Conservation (phyloP, 176 grass and related monocot genomes). For the Secale cereale region DNA sequence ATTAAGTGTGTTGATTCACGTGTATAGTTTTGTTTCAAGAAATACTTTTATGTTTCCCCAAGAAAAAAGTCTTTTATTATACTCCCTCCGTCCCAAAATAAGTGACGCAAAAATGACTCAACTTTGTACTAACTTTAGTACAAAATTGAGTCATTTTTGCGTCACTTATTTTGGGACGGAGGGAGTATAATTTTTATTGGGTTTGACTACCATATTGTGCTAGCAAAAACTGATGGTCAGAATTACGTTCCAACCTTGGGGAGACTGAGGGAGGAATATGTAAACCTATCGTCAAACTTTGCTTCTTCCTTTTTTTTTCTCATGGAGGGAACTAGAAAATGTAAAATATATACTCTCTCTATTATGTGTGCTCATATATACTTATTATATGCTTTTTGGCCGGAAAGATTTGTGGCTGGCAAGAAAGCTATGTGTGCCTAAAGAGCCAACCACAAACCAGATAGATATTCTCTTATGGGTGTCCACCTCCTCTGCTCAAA, state of each 20-base stretch:
- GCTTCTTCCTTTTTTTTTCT: not conserved
- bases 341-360: not conserved
- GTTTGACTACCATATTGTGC: not conserved
- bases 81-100: too few species aligned
- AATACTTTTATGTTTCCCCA: too few species aligned
- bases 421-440: not conserved
- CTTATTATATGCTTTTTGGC: not conserved
- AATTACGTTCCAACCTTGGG: not conserved
- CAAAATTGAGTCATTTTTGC: too few species aligned
- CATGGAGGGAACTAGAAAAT: not conserved
- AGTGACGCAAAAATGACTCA: too few species aligned
- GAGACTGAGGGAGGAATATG: not conserved
- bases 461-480: constrained; percentile 26
- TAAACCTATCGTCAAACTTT: not conserved
- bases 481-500: not conserved
- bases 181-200: not conserved
- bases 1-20: not conserved
- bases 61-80: too few species aligned
- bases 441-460: constrained; percentile 33
- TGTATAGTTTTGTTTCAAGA: too few species aligned
- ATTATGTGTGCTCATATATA: not conserved
- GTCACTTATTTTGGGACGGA: too few species aligned
- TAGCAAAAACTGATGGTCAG: not conserved
- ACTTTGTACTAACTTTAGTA: too few species aligned
- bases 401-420: not conserved